These are phyloP conservation scores for Linnemannia exigua DNA, from an alignment of 192 early-diverging fungal species.

Conservation along the genomic window DNA sequence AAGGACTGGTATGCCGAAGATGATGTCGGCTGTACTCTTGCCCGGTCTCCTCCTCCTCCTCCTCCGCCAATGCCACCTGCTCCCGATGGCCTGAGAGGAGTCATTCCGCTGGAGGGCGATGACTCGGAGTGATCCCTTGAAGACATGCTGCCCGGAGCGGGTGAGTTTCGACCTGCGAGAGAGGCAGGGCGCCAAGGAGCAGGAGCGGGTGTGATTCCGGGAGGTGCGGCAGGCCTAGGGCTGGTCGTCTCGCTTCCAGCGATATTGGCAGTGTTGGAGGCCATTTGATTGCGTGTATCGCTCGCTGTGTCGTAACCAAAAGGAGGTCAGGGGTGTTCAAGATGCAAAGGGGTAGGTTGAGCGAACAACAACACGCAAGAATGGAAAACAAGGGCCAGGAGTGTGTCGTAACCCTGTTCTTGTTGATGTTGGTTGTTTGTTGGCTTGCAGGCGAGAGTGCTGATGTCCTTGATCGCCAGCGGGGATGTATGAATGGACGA, in stretches of 20 bases:
- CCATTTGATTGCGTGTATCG: background rate
- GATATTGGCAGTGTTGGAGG: background rate
- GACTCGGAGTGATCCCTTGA: constrained; percentile 3
- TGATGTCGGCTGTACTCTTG: constrained; percentile 10
- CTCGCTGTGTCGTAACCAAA: background rate
- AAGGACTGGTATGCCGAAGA: background rate
- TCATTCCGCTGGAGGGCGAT: constrained; percentile 1
- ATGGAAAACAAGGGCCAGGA: too few species aligned
- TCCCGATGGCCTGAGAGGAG: constrained; percentile 15
- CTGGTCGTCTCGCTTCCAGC: background rate
- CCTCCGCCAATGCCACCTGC: too few species aligned
- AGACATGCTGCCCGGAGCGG: constrained; percentile 24
- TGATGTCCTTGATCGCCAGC: too few species aligned
- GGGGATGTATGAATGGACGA: too few species aligned
- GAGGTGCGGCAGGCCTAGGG: background rate
- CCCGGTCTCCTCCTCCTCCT: constrained; percentile 1
- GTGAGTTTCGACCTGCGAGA: constrained; percentile 35
- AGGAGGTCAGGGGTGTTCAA: background rate
- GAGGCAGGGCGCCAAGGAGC: constrained; percentile 48
- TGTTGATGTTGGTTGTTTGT: background rate
- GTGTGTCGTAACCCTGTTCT: background rate
- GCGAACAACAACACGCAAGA: too few species aligned
- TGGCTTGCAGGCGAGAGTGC: too few species aligned
- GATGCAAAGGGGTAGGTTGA: too few species aligned
- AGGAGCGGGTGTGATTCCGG: background rate